These are phyloP conservation scores for Nicotiana sylvestris DNA, from an alignment of 257 asterid species.

Conservation along the genomic window DNA sequence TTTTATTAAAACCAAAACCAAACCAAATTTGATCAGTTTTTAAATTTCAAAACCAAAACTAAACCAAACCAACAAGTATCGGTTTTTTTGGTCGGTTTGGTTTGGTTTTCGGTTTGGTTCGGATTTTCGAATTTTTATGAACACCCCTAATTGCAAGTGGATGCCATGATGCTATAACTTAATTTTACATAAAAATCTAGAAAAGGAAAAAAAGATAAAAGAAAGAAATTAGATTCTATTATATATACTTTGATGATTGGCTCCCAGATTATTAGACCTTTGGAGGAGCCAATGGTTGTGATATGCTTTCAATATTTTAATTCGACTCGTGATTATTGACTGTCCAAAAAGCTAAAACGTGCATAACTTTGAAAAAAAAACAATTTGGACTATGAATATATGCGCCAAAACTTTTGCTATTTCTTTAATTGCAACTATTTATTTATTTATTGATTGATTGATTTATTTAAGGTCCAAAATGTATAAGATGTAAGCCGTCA, in stretches of 20 bases:
- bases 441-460: neutral
- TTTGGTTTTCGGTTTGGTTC: too few relatives aligned
- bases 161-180: neutral
- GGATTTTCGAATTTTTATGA: too few relatives aligned
- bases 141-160: neutral
- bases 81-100: too few relatives aligned
- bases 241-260: neutral
- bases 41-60: too few relatives aligned
- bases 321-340: neutral
- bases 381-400: neutral
- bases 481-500: neutral
- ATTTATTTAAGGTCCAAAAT: neutral
- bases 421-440: neutral
- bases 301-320: neutral
- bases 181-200: neutral
- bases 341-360: neutral
- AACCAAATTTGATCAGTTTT: too few relatives aligned
- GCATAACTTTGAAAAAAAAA: neutral
- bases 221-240: neutral
- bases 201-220: neutral
- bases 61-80: too few relatives aligned
- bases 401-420: neutral
- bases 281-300: constrained; percentile 2
- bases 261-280: neutral
- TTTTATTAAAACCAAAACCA: too few relatives aligned